phyloP scores from a whole-genome alignment of 192 early-diverging fungal genomes.

The Dissophora globulifera region DNA sequence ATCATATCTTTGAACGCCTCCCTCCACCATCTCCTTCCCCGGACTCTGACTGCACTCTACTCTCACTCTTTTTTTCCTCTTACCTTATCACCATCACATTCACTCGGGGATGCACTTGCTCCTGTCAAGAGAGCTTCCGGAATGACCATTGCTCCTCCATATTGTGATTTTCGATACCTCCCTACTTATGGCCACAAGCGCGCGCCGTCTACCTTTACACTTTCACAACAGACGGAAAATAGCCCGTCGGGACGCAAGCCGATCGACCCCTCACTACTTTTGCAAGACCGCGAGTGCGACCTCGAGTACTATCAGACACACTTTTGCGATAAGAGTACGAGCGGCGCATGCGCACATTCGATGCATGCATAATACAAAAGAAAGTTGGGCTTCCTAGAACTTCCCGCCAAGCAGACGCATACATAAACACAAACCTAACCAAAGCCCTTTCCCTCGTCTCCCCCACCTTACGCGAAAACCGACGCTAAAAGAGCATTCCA shows the following conservation, averaged over 20 bases:
- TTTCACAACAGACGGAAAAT: neutral
- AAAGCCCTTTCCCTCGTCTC: no score
- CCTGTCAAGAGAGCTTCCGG: neutral
- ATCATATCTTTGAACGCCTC: neutral
- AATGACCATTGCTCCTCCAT: constrained; percentile 36
- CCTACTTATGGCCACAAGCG: constrained; percentile 5
- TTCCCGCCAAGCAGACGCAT: no score
- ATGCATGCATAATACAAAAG: neutral
- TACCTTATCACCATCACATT: no score
- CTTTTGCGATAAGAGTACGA: constrained; percentile 69
- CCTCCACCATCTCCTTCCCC: neutral
- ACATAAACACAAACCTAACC: no score
- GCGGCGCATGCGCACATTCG: constrained; percentile 33
- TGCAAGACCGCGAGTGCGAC: constrained; percentile 78
- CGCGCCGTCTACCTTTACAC: constrained; percentile 1
- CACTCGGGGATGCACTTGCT: constrained; percentile 11
- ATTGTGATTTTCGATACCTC: constrained; percentile 31
- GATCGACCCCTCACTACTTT: constrained; percentile 43
- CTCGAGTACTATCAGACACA: constrained; percentile 73
- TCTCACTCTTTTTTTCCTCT: constrained; percentile 1
- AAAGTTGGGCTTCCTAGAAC: no score
- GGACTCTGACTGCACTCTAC: no score
- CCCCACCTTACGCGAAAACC: neutral
- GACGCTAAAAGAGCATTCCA: constrained; percentile 60
- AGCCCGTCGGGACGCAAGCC: neutral